phyloP scores from a whole-genome alignment of 164 flowering plant species.

The Aristolochia fimbriata region DNA sequence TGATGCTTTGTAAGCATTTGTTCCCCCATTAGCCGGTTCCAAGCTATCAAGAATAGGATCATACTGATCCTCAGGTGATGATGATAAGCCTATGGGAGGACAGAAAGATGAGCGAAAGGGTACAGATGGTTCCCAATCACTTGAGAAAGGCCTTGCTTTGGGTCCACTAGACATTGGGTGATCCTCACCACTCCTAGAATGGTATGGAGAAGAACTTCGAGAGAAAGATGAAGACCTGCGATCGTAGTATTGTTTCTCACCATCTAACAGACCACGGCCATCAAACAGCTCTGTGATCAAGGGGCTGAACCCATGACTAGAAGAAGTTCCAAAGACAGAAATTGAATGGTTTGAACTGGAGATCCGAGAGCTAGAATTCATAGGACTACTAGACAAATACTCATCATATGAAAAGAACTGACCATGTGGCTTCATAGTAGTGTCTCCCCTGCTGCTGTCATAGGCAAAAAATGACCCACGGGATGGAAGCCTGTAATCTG shows the following conservation, averaged over 20 bases:
- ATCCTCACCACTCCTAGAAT: conserved; percentile 18
- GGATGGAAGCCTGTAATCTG: conserved; percentile 8
- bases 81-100: conserved; percentile 23
- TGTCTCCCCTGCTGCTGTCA: conserved; percentile 3
- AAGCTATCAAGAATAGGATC: conserved; percentile 67
- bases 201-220: conserved; percentile 22
- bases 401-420: conserved; percentile 8
- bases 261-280: conserved; percentile 13
- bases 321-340: conserved; percentile 13
- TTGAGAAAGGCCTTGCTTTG: conserved; percentile 15
- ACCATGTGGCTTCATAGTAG: conserved; percentile 1
- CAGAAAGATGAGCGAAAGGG: conserved; percentile 67
- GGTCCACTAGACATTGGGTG: conserved; percentile 11
- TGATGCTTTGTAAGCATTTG: conserved; percentile 18
- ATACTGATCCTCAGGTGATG: conserved; percentile 41
- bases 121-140: conserved; percentile 68
- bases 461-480: conserved; percentile 9
- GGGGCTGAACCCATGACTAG: conserved; percentile 17
- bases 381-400: conserved; percentile 12
- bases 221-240: conserved; percentile 20
- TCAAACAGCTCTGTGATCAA: conserved; percentile 12
- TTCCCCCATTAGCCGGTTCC: conserved; percentile 30
- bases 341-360: conserved; percentile 1
- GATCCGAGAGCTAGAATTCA: conserved; percentile 5
- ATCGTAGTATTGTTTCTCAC: conserved; percentile 13